Conservation (phyloP, 768 basidiomycete species). For the Trametes villosa region DNA sequence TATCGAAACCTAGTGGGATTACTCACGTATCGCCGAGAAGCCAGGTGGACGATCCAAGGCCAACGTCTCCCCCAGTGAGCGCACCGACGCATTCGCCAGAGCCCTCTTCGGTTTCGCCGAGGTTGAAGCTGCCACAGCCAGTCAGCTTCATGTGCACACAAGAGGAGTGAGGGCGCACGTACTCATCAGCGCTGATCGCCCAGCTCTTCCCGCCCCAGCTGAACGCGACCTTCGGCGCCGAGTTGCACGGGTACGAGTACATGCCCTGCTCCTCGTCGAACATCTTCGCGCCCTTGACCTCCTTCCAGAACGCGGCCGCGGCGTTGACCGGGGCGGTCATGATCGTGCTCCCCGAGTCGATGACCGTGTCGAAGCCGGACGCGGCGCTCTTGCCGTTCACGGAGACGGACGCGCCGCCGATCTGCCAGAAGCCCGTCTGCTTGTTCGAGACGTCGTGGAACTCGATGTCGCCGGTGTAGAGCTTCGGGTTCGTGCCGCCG, state of each 20-base stretch:
- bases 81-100: conserved; percentile 21
- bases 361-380: conserved; percentile 24
- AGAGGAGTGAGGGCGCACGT: no score
- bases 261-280: conserved; percentile 21
- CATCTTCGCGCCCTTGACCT: conserved; percentile 22
- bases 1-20: no score
- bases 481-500: conserved; percentile 39
- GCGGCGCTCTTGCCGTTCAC: conserved; percentile 16
- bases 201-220: conserved; percentile 22
- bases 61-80: conserved; percentile 20
- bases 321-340: conserved; percentile 28
- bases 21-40: no score
- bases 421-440: conserved; percentile 19
- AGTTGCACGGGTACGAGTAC: conserved; percentile 26
- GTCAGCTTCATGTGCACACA: no score
- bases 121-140: conserved; percentile 24
- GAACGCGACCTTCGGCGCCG: conserved; percentile 16
- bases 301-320: conserved; percentile 26
- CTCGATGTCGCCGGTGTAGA: conserved; percentile 37
- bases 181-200: conserved; percentile 14
- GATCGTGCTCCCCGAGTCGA: conserved; percentile 36
- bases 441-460: conserved; percentile 26
- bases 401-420: conserved; percentile 5
- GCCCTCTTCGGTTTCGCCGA: conserved; percentile 5
- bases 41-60: conserved; percentile 21